phyloP scores from a whole-genome alignment of 306 rosid species.

The Cicer arietinum region DNA sequence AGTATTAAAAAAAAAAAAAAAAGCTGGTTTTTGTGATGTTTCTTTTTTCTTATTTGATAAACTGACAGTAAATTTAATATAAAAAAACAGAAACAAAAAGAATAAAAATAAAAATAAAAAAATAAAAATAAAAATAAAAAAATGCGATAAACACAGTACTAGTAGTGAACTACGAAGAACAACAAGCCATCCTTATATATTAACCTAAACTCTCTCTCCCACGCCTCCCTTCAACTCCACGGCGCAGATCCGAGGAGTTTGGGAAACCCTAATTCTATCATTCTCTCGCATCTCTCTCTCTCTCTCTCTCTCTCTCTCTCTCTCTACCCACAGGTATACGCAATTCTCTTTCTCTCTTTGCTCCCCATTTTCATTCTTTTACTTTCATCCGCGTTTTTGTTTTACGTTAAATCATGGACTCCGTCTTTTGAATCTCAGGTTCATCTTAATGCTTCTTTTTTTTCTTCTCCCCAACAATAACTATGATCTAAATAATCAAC shows the following conservation, averaged over 20 bases:
- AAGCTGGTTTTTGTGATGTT: no score
- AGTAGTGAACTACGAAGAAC: no score
- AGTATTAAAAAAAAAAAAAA: no score
- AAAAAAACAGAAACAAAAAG: no score
- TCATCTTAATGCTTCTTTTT: conserved; percentile 17
- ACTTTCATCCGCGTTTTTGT: no score
- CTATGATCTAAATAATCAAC: background rate
- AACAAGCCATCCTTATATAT: no score
- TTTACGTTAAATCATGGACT: background rate
- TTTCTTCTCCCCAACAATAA: no score
- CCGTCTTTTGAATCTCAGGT: conserved; percentile 27
- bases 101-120: no score
- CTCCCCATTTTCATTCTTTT: background rate
- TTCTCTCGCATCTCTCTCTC: background rate
- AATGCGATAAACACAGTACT: no score
- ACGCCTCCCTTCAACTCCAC: conserved; percentile 73
- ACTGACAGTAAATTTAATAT: no score
- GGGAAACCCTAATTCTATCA: conserved; percentile 64
- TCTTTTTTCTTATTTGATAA: no score
- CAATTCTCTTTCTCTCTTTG: background rate
- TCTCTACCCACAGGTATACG: conserved; percentile 40
- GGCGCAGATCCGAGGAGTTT: conserved; percentile 99
- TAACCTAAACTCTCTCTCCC: conserved; percentile 34
- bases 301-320: background rate
- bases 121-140: no score